Percentiles rank a stretch among this genome's conserved stretches.
Conservation (phyloP, 768 basidiomycete genomes). For the Brasilioporus rufonigricans region DNA sequence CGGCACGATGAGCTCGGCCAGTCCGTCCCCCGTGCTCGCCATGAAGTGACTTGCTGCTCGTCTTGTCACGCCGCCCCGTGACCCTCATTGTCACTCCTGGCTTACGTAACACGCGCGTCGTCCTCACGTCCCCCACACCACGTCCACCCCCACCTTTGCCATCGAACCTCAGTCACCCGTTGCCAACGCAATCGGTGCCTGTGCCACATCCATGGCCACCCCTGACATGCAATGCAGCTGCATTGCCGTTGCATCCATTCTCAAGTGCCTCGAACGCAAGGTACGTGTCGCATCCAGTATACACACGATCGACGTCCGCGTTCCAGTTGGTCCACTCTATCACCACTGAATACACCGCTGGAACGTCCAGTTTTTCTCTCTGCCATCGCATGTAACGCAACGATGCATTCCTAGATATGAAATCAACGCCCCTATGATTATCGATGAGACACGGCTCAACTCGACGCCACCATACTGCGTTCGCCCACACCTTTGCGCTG, state of each 20-base stretch:
- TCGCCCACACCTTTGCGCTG: slow-evolving; percentile 10
- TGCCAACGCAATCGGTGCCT: slow-evolving; percentile 17
- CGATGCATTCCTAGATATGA: slow-evolving; percentile 28
- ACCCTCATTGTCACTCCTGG: slow-evolving; percentile 5
- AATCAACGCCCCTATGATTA: slow-evolving; percentile 26
- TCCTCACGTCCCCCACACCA: not conserved
- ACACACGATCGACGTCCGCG: slow-evolving; percentile 8
- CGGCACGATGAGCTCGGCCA: slow-evolving; percentile 20
- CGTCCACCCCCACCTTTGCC: slow-evolving; percentile 1
- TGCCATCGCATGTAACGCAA: slow-evolving; percentile 15
- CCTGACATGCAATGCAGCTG: slow-evolving; percentile 13
- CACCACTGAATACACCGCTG: slow-evolving; percentile 15
- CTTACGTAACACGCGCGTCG: slow-evolving; percentile 15
- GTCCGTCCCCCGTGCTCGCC: slow-evolving; percentile 9
- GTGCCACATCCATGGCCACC: slow-evolving; percentile 11
- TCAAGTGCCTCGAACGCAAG: slow-evolving; percentile 7
- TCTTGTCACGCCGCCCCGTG: slow-evolving; percentile 17
- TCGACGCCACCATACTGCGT: slow-evolving; percentile 6
- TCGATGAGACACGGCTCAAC: slow-evolving; percentile 14
- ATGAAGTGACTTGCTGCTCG: slow-evolving; percentile 4
- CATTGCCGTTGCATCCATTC: slow-evolving; percentile 13
- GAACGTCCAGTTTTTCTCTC: slow-evolving; percentile 5
- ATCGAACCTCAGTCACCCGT: slow-evolving; percentile 1
- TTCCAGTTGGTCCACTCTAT: slow-evolving; percentile 20
- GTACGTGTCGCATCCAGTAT: not conserved